Percentiles rank a stretch among this genome's conserved stretches.
phyloP scores from a whole-genome alignment of 2,329 filamentous ascomycete genomes.

The Fusarium tupiense region DNA sequence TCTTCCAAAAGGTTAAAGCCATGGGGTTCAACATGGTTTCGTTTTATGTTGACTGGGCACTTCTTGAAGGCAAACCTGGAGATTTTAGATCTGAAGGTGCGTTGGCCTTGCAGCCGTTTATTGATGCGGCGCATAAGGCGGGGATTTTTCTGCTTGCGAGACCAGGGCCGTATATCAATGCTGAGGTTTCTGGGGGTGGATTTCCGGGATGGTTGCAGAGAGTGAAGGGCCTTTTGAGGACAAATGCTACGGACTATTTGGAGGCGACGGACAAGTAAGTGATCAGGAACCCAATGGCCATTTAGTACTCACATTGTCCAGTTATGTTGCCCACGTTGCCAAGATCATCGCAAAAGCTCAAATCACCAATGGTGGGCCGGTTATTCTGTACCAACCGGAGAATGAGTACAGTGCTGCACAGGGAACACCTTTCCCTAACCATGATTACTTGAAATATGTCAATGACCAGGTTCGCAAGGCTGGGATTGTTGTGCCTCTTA shows the following conservation, averaged over 20 bases:
- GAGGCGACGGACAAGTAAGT: slow-evolving; percentile 72
- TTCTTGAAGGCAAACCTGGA: slow-evolving; percentile 78
- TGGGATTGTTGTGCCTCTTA: slow-evolving; percentile 77
- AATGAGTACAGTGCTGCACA: slow-evolving; percentile 76
- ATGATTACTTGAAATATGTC: slow-evolving; percentile 75
- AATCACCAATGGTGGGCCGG: slow-evolving; percentile 83
- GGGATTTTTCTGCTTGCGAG: slow-evolving; percentile 81
- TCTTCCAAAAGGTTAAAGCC: slow-evolving; percentile 86
- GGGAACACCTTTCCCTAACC: slow-evolving; percentile 68
- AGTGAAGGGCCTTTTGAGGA: slow-evolving; percentile 71
- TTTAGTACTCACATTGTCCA: background rate
- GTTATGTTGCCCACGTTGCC: slow-evolving; percentile 66
- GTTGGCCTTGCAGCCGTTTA: slow-evolving; percentile 78
- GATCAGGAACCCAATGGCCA: fast-evolving
- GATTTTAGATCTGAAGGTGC: slow-evolving; percentile 76
- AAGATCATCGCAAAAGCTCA: slow-evolving; percentile 77
- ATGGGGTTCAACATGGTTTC: slow-evolving; percentile 83
- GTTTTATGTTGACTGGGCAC: slow-evolving; percentile 82
- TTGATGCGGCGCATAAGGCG: slow-evolving; percentile 75
- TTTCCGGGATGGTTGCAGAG: slow-evolving; percentile 84
- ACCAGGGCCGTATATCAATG: slow-evolving; percentile 81
- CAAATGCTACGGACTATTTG: slow-evolving; percentile 69
- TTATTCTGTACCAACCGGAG: slow-evolving; percentile 83
- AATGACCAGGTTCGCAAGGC: slow-evolving; percentile 73
- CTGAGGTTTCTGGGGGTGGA: slow-evolving; percentile 78